phyloP scores from a whole-genome alignment of 768 basidiomycete species.

The Lactarius tabidus region DNA sequence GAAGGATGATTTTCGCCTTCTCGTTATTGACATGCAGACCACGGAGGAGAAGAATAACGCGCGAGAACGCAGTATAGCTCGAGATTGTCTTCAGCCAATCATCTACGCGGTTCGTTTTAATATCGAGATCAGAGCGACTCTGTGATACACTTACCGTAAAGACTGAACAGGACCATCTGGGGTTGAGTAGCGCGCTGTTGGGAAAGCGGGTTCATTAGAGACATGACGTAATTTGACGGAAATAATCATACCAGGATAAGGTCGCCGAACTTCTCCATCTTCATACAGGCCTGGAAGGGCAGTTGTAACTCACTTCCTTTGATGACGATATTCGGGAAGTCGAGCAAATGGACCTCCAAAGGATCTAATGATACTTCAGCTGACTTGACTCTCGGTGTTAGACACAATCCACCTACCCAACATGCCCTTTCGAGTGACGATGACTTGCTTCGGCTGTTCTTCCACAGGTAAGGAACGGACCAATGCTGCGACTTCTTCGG shows the following conservation, averaged over 20 bases:
- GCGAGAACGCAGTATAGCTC: constrained; percentile 98
- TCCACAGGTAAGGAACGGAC: constrained; percentile 98
- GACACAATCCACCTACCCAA: constrained; percentile 53
- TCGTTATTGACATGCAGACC: constrained; percentile 99
- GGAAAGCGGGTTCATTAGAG: constrained; percentile 19
- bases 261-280: constrained; percentile 99
- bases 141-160: constrained; percentile 59
- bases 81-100: constrained; percentile 99
- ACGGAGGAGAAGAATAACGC: constrained; percentile 93
- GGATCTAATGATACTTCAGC: constrained; percentile 50
- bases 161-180: constrained; percentile 97
- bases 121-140: constrained; percentile 1
- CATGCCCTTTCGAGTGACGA: constrained; percentile 99
- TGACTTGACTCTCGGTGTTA: constrained; percentile 10
- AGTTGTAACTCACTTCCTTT: constrained; percentile 97
- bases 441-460: constrained; percentile 99
- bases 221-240: background rate
- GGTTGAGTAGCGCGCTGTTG: constrained; percentile 89
- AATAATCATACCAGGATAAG: constrained; percentile 65
- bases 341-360: constrained; percentile 95
- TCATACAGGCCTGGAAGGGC: constrained; percentile 99
- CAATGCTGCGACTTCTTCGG: constrained; percentile 98
- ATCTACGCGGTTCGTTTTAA: constrained; percentile 45
- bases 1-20: constrained; percentile 97
- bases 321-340: constrained; percentile 99